These are phyloP conservation scores for Avena atlantica DNA, from an alignment of 176 grass and related monocot species.

Conservation along the genomic window DNA sequence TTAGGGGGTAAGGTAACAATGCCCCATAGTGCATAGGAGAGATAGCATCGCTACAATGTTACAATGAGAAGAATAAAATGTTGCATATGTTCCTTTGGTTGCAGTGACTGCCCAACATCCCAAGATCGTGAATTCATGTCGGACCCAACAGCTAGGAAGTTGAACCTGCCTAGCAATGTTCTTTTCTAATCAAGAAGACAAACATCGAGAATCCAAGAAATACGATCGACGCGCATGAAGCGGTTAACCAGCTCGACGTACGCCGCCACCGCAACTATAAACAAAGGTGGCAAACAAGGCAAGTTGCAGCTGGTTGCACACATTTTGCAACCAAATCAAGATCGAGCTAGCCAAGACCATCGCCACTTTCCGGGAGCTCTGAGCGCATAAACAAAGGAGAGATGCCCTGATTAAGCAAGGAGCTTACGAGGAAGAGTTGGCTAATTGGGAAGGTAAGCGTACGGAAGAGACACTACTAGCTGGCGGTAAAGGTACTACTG, in stretches of 20 bases:
- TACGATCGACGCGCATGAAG: not conserved
- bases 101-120: no score
- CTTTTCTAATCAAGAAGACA: not conserved
- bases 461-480: not conserved
- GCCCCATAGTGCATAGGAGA: constrained; percentile 8
- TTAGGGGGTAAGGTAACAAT: constrained; percentile 11
- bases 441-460: not conserved
- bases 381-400: not conserved
- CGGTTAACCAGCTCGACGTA: not conserved
- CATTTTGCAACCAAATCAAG: not conserved
- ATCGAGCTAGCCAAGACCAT: not conserved
- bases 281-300: not conserved
- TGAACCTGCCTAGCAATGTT: no score
- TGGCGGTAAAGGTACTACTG: not conserved
- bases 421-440: not conserved
- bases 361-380: not conserved
- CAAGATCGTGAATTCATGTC: no score
- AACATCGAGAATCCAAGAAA: not conserved
- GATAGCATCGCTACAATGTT: no score
- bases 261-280: not conserved
- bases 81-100: no score
- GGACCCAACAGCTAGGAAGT: no score
- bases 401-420: not conserved
- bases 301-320: not conserved
- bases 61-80: no score